Conservation (phyloP, 2,329 filamentous ascomycete species). For the Ceratocystis huliohia region DNA sequence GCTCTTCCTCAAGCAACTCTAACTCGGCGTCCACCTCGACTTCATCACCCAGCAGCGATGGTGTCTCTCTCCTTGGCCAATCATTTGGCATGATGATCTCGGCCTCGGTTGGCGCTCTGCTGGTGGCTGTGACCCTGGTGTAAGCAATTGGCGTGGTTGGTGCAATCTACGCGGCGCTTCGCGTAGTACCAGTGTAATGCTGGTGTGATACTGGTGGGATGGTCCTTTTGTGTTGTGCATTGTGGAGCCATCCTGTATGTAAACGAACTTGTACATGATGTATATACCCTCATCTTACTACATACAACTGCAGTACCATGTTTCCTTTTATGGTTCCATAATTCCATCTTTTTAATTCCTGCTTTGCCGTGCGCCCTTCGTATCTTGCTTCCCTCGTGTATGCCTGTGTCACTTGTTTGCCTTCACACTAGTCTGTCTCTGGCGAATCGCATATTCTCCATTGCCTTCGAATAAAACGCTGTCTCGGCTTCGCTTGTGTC, state of each 20-base stretch:
- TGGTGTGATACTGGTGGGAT: background rate
- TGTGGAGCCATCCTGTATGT: background rate
- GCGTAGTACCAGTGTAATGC: no score
- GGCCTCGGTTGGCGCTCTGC: conserved; percentile 6
- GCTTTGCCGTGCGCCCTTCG: background rate
- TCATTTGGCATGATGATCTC: conserved; percentile 5
- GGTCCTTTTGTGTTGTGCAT: background rate
- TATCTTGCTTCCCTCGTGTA: background rate
- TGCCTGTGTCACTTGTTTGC: background rate
- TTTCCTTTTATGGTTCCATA: background rate
- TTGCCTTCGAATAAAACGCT: conserved; percentile 1
- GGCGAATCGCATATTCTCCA: background rate
- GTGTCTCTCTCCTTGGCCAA: conserved; percentile 3
- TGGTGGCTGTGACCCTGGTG: conserved; percentile 2
- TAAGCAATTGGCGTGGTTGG: background rate
- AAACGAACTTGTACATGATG: conserved; percentile 7
- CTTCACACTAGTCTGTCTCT: background rate
- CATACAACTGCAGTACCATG: background rate
- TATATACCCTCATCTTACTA: background rate
- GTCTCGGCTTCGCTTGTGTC: background rate
- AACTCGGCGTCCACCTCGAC: background rate
- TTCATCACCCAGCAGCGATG: background rate
- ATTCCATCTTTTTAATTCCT: background rate
- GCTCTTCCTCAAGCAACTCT: background rate
- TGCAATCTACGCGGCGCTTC: background rate